Evolutionary conservation across 495 filamentous ascomycete species (phyloP).

Genomic region (Penicillium argentinense): DNA sequence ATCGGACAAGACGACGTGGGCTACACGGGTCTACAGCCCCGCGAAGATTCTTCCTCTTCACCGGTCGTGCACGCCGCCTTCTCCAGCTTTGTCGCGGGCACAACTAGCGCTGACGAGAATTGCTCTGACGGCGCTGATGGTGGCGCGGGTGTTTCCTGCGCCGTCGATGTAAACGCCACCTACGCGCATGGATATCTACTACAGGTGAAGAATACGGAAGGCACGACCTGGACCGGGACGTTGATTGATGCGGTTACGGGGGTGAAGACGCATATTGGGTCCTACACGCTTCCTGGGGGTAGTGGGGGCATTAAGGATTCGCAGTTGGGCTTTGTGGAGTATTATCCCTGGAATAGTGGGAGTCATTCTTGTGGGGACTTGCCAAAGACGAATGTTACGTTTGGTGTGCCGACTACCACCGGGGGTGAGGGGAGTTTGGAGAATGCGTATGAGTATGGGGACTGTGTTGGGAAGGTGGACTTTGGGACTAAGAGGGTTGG

Average conservation of each 20-base stretch:
- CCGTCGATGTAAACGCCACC: conserved; percentile 17
- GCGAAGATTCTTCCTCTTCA: conserved; percentile 6
- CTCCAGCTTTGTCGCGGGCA: conserved; percentile 29
- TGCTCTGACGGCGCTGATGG: conserved; percentile 31
- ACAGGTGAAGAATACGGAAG: conserved; percentile 21
- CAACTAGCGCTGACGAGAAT: conserved; percentile 18
- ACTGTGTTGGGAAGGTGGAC: conserved; percentile 26
- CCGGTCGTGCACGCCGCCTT: conserved; percentile 30
- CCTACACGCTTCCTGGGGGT: conserved; percentile 22
- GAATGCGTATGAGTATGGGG: conserved; percentile 31
- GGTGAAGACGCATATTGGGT: conserved; percentile 20
- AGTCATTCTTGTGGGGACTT: conserved; percentile 20
- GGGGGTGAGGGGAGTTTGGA: conserved; percentile 8
- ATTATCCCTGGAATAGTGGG: conserved; percentile 25
- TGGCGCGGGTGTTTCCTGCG: conserved; percentile 28
- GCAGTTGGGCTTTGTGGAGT: conserved; percentile 30
- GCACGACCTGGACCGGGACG: conserved; percentile 28
- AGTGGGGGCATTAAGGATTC: conserved; percentile 17
- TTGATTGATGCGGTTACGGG: conserved; percentile 22
- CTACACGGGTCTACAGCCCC: conserved; percentile 33
- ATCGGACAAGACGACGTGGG: conserved; percentile 17
- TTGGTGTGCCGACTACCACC: conserved; percentile 17
- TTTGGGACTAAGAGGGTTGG: conserved; percentile 13
- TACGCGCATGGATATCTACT: conserved; percentile 20
- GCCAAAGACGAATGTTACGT: conserved; percentile 21